Conservation (phyloP, 768 basidiomycete species). For the Psilocybe subaeruginosa region DNA sequence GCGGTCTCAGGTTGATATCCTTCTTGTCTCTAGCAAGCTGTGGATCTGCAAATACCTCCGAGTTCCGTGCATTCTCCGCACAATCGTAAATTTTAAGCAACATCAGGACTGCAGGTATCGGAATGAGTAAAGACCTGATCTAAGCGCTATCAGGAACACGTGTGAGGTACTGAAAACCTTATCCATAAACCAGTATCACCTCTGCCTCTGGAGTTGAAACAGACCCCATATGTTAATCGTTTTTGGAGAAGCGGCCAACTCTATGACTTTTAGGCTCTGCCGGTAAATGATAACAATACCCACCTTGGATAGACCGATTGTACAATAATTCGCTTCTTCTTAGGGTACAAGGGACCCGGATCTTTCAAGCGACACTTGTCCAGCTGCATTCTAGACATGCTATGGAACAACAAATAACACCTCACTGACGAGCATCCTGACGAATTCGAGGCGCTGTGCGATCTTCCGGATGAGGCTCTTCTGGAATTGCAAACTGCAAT, state of each 20-base stretch:
- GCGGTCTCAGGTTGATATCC: background rate
- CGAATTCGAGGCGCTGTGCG: background rate
- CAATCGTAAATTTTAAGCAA: background rate
- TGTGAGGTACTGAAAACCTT: background rate
- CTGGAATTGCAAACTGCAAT: background rate
- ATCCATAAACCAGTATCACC: background rate
- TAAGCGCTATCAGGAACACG: background rate
- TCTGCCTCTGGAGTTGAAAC: background rate
- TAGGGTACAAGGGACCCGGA: background rate
- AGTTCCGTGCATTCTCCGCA: background rate
- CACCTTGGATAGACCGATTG: background rate
- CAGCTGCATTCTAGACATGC: background rate
- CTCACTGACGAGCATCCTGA: slow-evolving; percentile 10
- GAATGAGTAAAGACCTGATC: background rate
- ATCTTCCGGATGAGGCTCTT: slow-evolving; percentile 5
- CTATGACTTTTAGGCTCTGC: background rate
- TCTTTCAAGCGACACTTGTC: background rate
- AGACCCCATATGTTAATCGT: background rate
- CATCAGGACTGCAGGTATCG: background rate
- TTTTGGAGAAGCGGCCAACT: background rate
- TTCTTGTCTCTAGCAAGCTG: background rate
- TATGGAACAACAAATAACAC: slow-evolving; percentile 10
- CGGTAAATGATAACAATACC: background rate
- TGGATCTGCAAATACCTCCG: background rate
- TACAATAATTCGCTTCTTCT: background rate